Evolutionary conservation across 768 basidiomycete species (phyloP), one percentile per base, ranked within the genome.

Genomic region (Holtermannia corniformis): DNA sequence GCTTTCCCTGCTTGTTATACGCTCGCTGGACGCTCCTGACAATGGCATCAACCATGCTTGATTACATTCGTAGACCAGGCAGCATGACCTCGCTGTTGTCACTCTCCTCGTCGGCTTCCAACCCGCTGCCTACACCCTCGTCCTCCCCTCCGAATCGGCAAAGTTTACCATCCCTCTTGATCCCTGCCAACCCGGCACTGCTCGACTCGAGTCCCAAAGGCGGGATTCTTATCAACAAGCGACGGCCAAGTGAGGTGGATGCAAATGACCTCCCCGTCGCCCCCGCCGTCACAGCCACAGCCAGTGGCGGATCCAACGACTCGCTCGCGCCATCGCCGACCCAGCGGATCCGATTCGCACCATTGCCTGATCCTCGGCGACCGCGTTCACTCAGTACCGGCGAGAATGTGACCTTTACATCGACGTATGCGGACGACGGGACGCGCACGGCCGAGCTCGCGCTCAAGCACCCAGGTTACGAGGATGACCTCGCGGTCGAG

Each of bases 291-390:
- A 3, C 55, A 47, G 3, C 45, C 42, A 16, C 28, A 40, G 14
- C 41, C 53, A 19, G 41, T 49, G 14, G 4, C 12, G 4, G 21
- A 21, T n/a, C 44, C 21, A 16, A 23, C n/a, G 5, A 20, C 26
- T 26, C 28, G 28, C 48, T 28, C 40, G 47, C 44, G 41, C 41
- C 44, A 4, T 44, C 49, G 42, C 43, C 57, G 54, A 37, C 28
- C 32, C 44, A 57, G 58, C 51, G 68, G 49, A 89, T 91, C 54
- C 80, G 85, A 55, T 91, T 91, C 57, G 88, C 89, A 0, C 89
- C 89, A 1, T 79, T 91, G 16, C 89, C 89, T 0, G 84, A 86
- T 60, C 85, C 86, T 1, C 76, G 80, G 21, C 77, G 80, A 47
- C 77, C 79, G 47, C 49, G 70, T 5, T 70, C 57, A 27, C 54